A percentile compares a stretch with the other conserved stretches of the same genome.
Conservation (phyloP, 345 rosid species). For the Eucalyptus pauciflora region DNA sequence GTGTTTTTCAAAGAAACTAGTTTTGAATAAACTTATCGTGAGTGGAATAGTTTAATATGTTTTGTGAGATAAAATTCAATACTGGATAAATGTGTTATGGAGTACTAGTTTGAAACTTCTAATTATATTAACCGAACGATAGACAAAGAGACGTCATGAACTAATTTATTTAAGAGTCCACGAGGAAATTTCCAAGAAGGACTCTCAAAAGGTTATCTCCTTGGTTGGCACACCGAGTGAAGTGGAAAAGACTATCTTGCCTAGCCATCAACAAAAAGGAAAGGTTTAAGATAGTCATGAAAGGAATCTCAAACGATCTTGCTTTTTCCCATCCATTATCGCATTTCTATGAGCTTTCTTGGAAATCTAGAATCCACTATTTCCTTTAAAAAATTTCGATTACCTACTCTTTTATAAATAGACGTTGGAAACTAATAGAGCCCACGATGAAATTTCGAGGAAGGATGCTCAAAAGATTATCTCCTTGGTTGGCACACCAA, state of each 20-base stretch:
- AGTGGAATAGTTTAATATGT: neutral
- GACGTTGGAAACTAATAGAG: too few relatives aligned
- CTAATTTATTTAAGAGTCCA: neutral
- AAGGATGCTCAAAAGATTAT: too few relatives aligned
- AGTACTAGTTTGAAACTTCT: neutral
- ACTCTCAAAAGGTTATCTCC: neutral
- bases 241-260: too few relatives aligned
- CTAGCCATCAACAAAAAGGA: too few relatives aligned
- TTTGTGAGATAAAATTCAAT: neutral
- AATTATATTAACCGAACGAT: accelerated
- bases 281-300: neutral
- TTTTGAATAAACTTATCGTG: neutral
- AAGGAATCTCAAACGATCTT: too few relatives aligned
- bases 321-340: too few relatives aligned
- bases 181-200: neutral
- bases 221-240: neutral
- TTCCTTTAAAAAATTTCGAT: too few relatives aligned
- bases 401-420: too few relatives aligned
- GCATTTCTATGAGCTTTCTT: too few relatives aligned
- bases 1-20: neutral
- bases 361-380: too few relatives aligned
- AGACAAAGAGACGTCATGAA: accelerated
- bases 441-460: too few relatives aligned
- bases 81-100: neutral
- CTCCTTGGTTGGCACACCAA: too few relatives aligned